Evolutionary conservation across 495 filamentous ascomycete genomes (phyloP).

Genomic region (Penicillium herquei): DNA sequence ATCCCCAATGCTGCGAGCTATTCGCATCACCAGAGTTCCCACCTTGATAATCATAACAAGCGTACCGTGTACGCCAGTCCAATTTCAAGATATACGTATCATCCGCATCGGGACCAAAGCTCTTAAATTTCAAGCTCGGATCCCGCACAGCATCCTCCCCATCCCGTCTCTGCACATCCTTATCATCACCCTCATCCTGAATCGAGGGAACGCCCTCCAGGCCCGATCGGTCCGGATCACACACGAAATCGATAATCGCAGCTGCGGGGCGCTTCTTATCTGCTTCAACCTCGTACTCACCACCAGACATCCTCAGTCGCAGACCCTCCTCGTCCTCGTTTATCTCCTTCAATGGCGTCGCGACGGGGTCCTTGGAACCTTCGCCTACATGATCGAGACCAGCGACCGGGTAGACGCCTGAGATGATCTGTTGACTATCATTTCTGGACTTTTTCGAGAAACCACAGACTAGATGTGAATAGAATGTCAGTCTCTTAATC

Average conservation of each 20-base stretch:
- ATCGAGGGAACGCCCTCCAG: conserved; percentile 58
- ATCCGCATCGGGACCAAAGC: conserved; percentile 57
- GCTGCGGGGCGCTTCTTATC: conserved; percentile 54
- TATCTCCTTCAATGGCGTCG: conserved; percentile 59
- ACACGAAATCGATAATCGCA: conserved; percentile 82
- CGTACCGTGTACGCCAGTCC: conserved; percentile 82
- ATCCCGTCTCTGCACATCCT: conserved; percentile 23
- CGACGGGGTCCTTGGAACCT: conserved; percentile 56
- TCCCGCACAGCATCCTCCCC: conserved; percentile 29
- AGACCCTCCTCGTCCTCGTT: conserved; percentile 69
- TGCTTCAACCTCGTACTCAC: conserved; percentile 48
- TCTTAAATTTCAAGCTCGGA: conserved; percentile 67
- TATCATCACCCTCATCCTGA: conserved; percentile 30
- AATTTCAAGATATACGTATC: conserved; percentile 59
- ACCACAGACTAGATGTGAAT: conserved; percentile 65
- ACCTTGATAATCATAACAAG: conserved; percentile 61
- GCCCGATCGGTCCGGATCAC: conserved; percentile 66
- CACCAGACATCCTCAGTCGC: conserved; percentile 67
- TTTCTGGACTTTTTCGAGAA: conserved; percentile 54
- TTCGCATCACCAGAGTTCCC: conserved; percentile 36
- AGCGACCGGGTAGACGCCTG: conserved; percentile 65
- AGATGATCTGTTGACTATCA: conserved; percentile 31
- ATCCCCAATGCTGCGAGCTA: conserved; percentile 66
- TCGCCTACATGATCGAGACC: conserved; percentile 59
- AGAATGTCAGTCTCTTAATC: conserved; percentile 1